Percentiles rank a stretch among this genome's conserved stretches.
Evolutionary conservation across 129 eudicot species (phyloP).

Genomic region (Lactuca sativa): DNA sequence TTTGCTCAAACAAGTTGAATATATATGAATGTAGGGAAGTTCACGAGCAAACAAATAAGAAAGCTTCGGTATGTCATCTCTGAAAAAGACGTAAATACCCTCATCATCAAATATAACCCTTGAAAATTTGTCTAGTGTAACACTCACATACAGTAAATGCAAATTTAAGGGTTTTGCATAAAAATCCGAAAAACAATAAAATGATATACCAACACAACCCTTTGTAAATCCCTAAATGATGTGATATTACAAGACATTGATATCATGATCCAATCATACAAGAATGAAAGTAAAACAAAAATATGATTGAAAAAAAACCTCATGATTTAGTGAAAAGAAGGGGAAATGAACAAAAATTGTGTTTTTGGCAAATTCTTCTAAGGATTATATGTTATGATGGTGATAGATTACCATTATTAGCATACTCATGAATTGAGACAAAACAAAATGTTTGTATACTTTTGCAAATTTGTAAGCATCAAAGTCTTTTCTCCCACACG

Average conservation of each 20-base stretch:
- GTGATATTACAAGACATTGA: background rate
- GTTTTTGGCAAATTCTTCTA: conserved; percentile 14
- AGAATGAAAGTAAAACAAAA: background rate
- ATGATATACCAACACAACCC: background rate
- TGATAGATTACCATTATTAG: conserved; percentile 20
- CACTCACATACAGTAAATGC: too few species aligned
- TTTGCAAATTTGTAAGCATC: background rate
- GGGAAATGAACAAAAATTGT: conserved; percentile 7
- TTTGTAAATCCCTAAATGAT: background rate
- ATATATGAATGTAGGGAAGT: background rate
- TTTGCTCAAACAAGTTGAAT: too few species aligned
- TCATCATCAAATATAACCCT: background rate
- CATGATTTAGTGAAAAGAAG: background rate
- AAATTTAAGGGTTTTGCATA: too few species aligned
- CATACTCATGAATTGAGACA: background rate
- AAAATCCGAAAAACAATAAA: too few species aligned
- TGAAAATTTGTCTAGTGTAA: too few species aligned
- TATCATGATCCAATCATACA: conserved; percentile 11
- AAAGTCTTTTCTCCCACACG: background rate
- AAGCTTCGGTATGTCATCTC: background rate
- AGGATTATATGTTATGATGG: conserved; percentile 14
- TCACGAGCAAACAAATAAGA: too few species aligned
- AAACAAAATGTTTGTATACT: conserved; percentile 2
- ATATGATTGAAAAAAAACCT: background rate
- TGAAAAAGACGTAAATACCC: background rate